A percentile compares a stretch with the other conserved stretches of the same genome.
Evolutionary conservation across 2,329 filamentous ascomycete genomes (phyloP).

Genomic region (Purpureocillium takamizusanense): DNA sequence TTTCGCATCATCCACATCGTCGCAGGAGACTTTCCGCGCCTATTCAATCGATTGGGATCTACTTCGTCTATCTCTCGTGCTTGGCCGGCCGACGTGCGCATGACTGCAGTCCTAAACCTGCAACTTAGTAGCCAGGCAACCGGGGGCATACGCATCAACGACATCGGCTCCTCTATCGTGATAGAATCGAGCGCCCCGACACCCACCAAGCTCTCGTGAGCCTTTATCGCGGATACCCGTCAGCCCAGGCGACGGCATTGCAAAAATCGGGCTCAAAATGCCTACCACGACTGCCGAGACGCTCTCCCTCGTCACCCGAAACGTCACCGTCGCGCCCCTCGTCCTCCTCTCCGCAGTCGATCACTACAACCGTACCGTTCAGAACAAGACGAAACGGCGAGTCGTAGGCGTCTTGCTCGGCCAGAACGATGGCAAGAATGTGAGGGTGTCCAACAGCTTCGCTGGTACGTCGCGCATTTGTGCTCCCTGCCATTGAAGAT

Average conservation of each 20-base stretch:
- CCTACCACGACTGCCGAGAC: conserved; percentile 95
- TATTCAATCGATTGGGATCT: too few relatives aligned
- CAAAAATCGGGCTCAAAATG: conserved; percentile 48
- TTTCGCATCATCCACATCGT: too few relatives aligned
- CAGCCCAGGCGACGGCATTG: too few relatives aligned
- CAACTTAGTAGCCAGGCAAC: conserved; percentile 1
- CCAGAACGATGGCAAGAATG: conserved; percentile 92
- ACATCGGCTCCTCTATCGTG: not conserved
- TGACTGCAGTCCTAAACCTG: too few relatives aligned
- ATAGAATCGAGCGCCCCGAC: too few relatives aligned
- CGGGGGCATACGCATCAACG: not conserved
- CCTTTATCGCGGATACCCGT: too few relatives aligned
- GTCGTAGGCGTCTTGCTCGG: conserved; percentile 92
- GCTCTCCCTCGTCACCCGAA: conserved; percentile 86
- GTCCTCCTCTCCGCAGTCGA: conserved; percentile 97
- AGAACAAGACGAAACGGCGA: conserved; percentile 75
- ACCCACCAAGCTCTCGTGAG: too few relatives aligned
- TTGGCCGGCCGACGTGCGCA: too few relatives aligned
- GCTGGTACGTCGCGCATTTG: conserved; percentile 53
- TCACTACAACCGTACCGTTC: conserved; percentile 89
- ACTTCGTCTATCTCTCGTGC: too few relatives aligned
- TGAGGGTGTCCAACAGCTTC: conserved; percentile 97
- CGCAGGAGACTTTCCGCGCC: too few relatives aligned
- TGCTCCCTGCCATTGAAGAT: not conserved
- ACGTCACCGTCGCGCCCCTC: conserved; percentile 92